These are phyloP conservation scores for Musa beccarii DNA, from an alignment of 176 grass and related monocot genomes.

Conservation along the genomic window DNA sequence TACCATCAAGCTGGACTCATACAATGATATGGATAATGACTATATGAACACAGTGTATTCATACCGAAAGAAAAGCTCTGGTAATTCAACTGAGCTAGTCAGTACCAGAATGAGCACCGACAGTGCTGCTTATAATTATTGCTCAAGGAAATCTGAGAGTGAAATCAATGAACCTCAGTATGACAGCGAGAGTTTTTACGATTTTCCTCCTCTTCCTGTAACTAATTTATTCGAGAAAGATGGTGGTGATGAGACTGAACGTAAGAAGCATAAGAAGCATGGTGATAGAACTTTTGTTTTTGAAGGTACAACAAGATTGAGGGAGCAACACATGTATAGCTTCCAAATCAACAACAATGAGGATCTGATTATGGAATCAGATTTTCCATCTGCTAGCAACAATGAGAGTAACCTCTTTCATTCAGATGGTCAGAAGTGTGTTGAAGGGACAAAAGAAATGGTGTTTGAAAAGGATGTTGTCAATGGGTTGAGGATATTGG, in stretches of 20 bases:
- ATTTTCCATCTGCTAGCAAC: constrained; percentile 46
- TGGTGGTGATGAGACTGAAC: constrained; percentile 30
- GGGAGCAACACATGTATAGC: constrained; percentile 60
- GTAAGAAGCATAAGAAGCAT: constrained; percentile 32
- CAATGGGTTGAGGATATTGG: constrained; percentile 57
- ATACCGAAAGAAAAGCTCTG: constrained; percentile 42
- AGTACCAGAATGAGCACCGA: constrained; percentile 44
- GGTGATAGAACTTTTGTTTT: constrained; percentile 32
- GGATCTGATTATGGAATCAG: constrained; percentile 88
- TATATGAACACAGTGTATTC: constrained; percentile 25
- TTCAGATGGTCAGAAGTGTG: constrained; percentile 39
- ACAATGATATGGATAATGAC: constrained; percentile 34
- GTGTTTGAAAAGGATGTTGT: constrained; percentile 44
- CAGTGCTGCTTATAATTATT: constrained; percentile 49
- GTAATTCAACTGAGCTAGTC: constrained; percentile 55
- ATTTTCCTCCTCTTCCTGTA: constrained; percentile 51
- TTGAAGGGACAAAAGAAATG: constrained; percentile 43
- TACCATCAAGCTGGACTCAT: constrained; percentile 25
- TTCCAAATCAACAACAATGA: constrained; percentile 95
- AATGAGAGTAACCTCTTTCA: constrained; percentile 38
- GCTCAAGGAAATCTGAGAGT: constrained; percentile 40
- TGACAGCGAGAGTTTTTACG: constrained; percentile 52
- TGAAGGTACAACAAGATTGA: constrained; percentile 37
- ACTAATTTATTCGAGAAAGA: constrained; percentile 59
- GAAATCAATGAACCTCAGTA: constrained; percentile 67